Evolutionary conservation across 805 yeast species (phyloP).

Genomic region (Candida methanosorbosa): DNA sequence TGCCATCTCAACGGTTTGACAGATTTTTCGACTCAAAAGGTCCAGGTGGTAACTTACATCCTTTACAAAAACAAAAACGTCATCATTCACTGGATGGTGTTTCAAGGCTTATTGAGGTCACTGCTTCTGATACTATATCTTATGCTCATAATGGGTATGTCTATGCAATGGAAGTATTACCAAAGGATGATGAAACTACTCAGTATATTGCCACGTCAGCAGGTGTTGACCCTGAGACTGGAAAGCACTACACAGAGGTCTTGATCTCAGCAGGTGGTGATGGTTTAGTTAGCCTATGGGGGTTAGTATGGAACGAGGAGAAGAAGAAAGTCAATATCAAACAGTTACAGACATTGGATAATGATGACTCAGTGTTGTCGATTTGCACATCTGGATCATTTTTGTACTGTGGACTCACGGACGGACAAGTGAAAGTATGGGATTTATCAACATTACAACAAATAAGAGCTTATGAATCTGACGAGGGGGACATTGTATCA

Average conservation of each 20-base stretch:
- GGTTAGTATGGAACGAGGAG: constrained; percentile 18
- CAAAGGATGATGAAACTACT: constrained; percentile 9
- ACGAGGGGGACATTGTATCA: constrained; percentile 48
- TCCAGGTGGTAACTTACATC: constrained; percentile 51
- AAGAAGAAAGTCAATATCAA: constrained; percentile 8
- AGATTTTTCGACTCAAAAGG: constrained; percentile 87
- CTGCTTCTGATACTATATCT: constrained; percentile 51
- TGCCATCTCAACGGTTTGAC: constrained; percentile 66
- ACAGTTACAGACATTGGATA: constrained; percentile 37
- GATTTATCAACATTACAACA: constrained; percentile 77
- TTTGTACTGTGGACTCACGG: constrained; percentile 73
- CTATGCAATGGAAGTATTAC: constrained; percentile 50
- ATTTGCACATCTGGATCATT: constrained; percentile 57
- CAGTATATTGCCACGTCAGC: constrained; percentile 4
- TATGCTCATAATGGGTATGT: constrained; percentile 93
- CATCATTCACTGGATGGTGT: constrained; percentile 10
- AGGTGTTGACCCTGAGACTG: background rate
- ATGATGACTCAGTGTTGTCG: constrained; percentile 65
- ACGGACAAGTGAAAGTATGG: constrained; percentile 75
- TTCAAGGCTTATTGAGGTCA: constrained; percentile 53
- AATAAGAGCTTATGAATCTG: constrained; percentile 34
- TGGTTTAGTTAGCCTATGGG: constrained; percentile 81
- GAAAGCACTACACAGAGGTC: constrained; percentile 26
- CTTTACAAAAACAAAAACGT: constrained; percentile 10
- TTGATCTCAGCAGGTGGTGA: constrained; percentile 84